A percentile compares a stretch with the other conserved stretches of the same genome.
These are phyloP conservation scores for Hordeum marinum DNA, from an alignment of 176 grass and related monocot genomes.

Conservation along the genomic window DNA sequence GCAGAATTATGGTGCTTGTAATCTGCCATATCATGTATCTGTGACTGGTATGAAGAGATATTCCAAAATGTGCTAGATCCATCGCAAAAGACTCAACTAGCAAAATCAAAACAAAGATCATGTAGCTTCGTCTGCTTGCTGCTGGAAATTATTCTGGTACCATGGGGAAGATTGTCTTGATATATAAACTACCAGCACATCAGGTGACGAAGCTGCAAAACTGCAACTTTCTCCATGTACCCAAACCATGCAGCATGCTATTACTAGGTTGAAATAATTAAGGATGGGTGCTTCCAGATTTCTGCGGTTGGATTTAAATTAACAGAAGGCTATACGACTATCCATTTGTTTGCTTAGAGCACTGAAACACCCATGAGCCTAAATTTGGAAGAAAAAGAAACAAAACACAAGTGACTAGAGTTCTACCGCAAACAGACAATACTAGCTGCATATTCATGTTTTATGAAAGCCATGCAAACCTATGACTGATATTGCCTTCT, in stretches of 20 bases:
- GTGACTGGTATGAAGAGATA: background rate
- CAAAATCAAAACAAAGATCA: constrained; percentile 3
- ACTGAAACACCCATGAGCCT: constrained; percentile 2
- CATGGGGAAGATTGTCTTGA: background rate
- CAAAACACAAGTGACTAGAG: background rate
- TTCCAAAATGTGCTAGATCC: background rate
- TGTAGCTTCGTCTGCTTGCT: constrained; percentile 11
- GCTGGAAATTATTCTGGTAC: background rate
- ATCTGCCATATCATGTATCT: background rate
- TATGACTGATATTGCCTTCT: background rate
- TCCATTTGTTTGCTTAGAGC: background rate
- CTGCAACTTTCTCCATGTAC: background rate
- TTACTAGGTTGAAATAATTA: constrained; percentile 9
- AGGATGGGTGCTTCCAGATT: background rate
- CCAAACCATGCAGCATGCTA: background rate
- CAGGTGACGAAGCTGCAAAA: constrained; percentile 2
- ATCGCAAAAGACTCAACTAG: background rate
- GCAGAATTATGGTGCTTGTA: background rate
- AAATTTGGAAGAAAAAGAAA: background rate
- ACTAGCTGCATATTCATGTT: constrained; percentile 5
- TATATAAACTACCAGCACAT: constrained; percentile 3
- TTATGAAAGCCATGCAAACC: background rate
- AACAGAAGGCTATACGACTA: background rate
- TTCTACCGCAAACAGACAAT: background rate
- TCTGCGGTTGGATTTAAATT: background rate